Base-by-base conservation (phyloP, 306 rosid genomes). In the Sophora flavescens region DNA sequence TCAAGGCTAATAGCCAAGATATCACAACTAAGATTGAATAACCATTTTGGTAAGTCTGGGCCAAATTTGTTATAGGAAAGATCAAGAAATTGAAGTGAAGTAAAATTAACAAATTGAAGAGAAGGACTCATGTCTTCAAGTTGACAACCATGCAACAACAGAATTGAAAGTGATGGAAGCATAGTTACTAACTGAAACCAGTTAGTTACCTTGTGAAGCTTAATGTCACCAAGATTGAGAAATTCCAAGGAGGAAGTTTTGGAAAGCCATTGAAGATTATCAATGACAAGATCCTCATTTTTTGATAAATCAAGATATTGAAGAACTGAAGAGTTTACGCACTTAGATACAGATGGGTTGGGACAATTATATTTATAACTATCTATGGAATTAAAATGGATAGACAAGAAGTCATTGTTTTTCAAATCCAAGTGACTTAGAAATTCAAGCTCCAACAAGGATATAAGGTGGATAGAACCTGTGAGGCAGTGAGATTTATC, bases 21-120 rank as follows among this genome's bases (percentile, higher is more conserved):
- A 3, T 64, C 51, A 2, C 61, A 0, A 13, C 39, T 83, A 12
- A 73, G 41, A 58, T 11, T 67, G 42, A 58, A 69, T 11, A 82
- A 3, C 82, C 79, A 77, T 0, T 62, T 60, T n/a, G 82, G 65
- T 2, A 78, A 8, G 8, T 74, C 33, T 56, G 79, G 67, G 35
- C 32, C 44, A 18, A 82, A 60, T 4, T 0, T 3, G 14, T 82
- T 78, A 0, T 0, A 0, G 10, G 80, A 59, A 9, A 73, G 80
- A 61, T 59, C 63, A 22, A 83, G 78, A 38, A 70, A 74, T 30
- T 12, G 6, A 44, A 81, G 78, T 47, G 85, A 54, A 9, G 81
- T 45, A 30, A 81, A 70, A 70, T 82, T 76, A 45, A 67, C 51
- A 16, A 0, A 65, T 6, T 48, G 50, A 63, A 82, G 70, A 38